Evolutionary conservation across 148 eudicot genomes (phyloP).

Genomic region (Rhododendron williamsianum): DNA sequence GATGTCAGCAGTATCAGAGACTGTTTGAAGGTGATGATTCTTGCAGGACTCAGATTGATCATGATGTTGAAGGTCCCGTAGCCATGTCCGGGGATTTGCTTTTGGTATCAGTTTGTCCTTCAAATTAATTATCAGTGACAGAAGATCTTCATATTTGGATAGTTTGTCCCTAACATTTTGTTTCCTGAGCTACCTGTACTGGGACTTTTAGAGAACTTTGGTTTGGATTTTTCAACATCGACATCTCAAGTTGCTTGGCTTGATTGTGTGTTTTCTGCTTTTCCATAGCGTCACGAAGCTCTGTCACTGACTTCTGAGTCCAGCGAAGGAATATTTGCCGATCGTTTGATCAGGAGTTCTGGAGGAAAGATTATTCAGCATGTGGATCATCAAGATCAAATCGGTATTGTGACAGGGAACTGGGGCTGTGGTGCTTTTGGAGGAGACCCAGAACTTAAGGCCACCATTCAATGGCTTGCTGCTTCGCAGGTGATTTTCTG

Average conservation of each 20-base stretch:
- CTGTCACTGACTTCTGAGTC: constrained; percentile 16
- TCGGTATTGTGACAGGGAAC: constrained; percentile 88
- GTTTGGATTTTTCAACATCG: neutral
- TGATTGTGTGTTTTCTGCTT: constrained; percentile 10
- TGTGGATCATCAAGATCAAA: constrained; percentile 22
- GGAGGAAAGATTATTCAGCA: constrained; percentile 12
- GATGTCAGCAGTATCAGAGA: constrained; percentile 30
- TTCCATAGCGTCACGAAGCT: constrained; percentile 9
- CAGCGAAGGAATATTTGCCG: constrained; percentile 5
- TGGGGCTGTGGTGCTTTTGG: constrained; percentile 99
- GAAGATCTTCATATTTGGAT: neutral
- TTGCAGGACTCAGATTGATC: constrained; percentile 11
- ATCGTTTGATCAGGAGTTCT: constrained; percentile 11
- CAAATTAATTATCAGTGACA: neutral
- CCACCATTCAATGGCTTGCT: constrained; percentile 86
- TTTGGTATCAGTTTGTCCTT: constrained; percentile 21
- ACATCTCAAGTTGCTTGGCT: constrained; percentile 8
- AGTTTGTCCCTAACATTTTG: neutral
- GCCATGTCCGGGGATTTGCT: constrained; percentile 19
- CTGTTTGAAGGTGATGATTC: constrained; percentile 20
- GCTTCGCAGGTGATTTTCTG: constrained; percentile 71
- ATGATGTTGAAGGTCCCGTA: constrained; percentile 16
- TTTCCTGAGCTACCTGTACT: neutral
- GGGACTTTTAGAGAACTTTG: neutral
- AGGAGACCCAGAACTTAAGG: constrained; percentile 92